Evolutionary conservation across 805 yeast genomes (phyloP).

Genomic region (Kodamaea neixiangensis): DNA sequence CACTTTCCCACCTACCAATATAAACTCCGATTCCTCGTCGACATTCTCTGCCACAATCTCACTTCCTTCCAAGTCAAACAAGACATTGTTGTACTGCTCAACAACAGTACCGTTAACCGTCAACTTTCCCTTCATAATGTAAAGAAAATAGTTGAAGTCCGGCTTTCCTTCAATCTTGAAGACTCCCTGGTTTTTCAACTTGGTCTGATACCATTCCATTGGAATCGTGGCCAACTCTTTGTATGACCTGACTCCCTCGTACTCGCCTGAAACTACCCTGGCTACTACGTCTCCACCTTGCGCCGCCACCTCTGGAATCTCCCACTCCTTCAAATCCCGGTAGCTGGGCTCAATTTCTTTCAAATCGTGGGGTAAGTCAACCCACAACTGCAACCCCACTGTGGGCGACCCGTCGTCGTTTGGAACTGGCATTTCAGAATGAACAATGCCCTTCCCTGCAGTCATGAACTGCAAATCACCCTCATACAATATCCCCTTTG

Average conservation of each 20-base stretch:
- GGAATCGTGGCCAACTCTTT: constrained; percentile 83
- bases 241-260: constrained; percentile 73
- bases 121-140: constrained; percentile 60
- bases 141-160: constrained; percentile 68
- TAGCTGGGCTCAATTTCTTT: constrained; percentile 72
- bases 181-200: constrained; percentile 62
- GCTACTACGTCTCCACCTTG: constrained; percentile 62
- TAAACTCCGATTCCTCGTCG: constrained; percentile 53
- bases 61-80: constrained; percentile 73
- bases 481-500: constrained; percentile 68
- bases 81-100: constrained; percentile 52
- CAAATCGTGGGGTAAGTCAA: constrained; percentile 68
- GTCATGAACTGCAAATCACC: constrained; percentile 95
- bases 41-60: constrained; percentile 41
- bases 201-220: constrained; percentile 67
- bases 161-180: constrained; percentile 62
- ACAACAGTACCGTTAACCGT: constrained; percentile 43
- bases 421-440: constrained; percentile 80
- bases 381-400: constrained; percentile 85
- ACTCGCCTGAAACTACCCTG: constrained; percentile 74
- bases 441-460: constrained; percentile 86
- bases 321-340: constrained; percentile 69
- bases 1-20: constrained; percentile 71
- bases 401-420: constrained; percentile 46
- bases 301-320: constrained; percentile 69